Evolutionary conservation across 1,284 basidiomycete genomes (phyloP), one percentile per base, ranked within the genome.

Genomic region (Tilletia indica): DNA sequence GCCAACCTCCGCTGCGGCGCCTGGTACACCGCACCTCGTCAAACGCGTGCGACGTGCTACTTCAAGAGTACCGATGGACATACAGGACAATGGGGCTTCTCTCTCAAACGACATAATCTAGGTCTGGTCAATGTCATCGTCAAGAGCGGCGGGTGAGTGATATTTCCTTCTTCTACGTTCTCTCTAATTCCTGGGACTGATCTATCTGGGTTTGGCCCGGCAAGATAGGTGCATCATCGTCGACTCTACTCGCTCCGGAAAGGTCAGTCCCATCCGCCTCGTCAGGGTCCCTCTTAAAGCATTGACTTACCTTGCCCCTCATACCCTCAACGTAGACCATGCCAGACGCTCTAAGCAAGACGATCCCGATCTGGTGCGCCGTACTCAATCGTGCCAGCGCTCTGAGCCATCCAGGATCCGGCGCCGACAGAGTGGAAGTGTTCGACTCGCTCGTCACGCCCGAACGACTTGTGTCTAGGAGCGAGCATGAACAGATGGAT

Each of bases 31-130:
- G 88, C 92, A 76, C 92, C 94, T 4, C 84, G 45, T 79, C 86
- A 58, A 21, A 71, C 77, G 1, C 66, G 70, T 4, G 86, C 88
- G 0, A 78, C 78, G 4, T 92, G 91, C 14, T 98, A 99, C 86
- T 98, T 97, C 88, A 99, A 99, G 85, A 96, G 94, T 0, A 97
- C 95, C 0, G 96, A 99, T 79, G 96, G 96, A 0, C 96, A 98
- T 80, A 91, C 89, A 74, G 88, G 89, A 68, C 85, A 86, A 69
- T 79, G 86, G 76, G 66, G 66, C 14, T 77, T 76, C 72, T 76
- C 75, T 45, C 51, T 82, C 31, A 80, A 81, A 73, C 78, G 96
- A 16, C 90, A 93, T 0, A 98, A 98, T 82, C 86, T 98, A 16
- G 91, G 93, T 70, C 85, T 98, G 0, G 85, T 97, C 1, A 86